phyloP scores from a whole-genome alignment of 2,329 filamentous ascomycete genomes.

The Colletotrichum sp. region DNA sequence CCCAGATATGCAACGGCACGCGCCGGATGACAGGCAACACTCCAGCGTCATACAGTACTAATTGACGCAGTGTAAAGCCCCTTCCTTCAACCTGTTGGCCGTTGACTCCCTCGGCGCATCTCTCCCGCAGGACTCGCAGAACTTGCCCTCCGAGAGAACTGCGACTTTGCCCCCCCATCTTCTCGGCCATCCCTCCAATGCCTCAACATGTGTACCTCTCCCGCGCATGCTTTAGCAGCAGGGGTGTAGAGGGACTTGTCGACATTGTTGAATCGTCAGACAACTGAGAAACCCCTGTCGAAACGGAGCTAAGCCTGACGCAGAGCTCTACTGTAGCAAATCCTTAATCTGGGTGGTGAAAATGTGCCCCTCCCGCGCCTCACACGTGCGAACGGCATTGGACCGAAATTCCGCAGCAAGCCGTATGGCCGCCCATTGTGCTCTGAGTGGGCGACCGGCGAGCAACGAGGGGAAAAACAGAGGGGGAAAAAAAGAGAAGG shows the following conservation, averaged over 20 bases:
- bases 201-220: not conserved
- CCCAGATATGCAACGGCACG: not conserved
- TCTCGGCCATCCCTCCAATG: not conserved
- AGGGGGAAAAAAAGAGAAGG: not conserved
- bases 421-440: conserved; percentile 1
- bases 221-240: not conserved
- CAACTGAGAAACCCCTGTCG: conserved; percentile 15
- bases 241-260: not conserved
- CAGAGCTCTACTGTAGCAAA: not conserved
- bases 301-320: conserved; percentile 5
- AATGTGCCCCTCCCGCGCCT: conserved; percentile 14
- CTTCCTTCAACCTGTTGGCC: not conserved
- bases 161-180: not conserved
- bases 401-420: conserved; percentile 15
- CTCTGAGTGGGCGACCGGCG: not conserved
- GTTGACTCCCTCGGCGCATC: not conserved
- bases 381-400: conserved; percentile 20
- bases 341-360: not conserved
- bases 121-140: not conserved
- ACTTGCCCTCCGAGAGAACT: conserved; percentile 1
- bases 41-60: not conserved
- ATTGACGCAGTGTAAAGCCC: not conserved
- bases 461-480: not conserved
- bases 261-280: conserved; percentile 8
- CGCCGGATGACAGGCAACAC: not conserved